Base-by-base conservation (phyloP, 495 filamentous ascomycete genomes). In the Cetradonia linearis region DNA sequence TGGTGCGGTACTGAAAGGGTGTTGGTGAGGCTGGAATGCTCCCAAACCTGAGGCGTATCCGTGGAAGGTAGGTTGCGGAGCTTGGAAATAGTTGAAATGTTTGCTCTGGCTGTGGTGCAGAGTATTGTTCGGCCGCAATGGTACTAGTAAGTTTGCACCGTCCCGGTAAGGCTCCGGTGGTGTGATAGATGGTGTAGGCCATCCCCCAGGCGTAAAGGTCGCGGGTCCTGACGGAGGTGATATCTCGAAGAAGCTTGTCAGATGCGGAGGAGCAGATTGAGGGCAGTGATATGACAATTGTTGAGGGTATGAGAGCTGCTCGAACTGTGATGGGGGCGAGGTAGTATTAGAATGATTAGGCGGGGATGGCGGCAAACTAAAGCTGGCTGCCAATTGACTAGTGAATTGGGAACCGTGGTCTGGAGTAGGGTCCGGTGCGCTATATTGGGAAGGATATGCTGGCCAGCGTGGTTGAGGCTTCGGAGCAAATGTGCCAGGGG, bases 251-350 rank as follows among this genome's bases (percentile, higher is more conserved):
- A 68, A 68, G 28, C 48, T 64, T 33, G 65, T 68, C 34, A 62
- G 38, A 9, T 65, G 66, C 20, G 66, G 62, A 55, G 66, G 66
- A 2, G 66, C 66, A 31, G 66, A 68, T 23, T 64, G 64, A 9
- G 66, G 66, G 36, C 57, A 62, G 34, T 65, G 65, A 50, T 58
- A 63, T 18, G 56, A 5, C 20, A 52, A 27, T 28, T 57, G 54
- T 20, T 61, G 56, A 27, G 56, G 40, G 23, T 53, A 37, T 28
- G 46, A 23, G 23, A 44, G 37, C 47, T 46, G 59, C 38, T 61
- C 59, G 18, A 34, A 46, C 13, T 50, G 23, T 34, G 47, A 55
- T 11, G 49, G 50, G 34, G 50, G 50, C 34, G 38, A 47, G 30
- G 38, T 34, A 53, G 30, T n/a, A 28, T 55, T 44, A 55, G 38